A percentile compares a stretch with the other conserved stretches of the same genome.
Conservation (phyloP, 1,284 basidiomycete genomes). For the Prillingera fragicola region DNA sequence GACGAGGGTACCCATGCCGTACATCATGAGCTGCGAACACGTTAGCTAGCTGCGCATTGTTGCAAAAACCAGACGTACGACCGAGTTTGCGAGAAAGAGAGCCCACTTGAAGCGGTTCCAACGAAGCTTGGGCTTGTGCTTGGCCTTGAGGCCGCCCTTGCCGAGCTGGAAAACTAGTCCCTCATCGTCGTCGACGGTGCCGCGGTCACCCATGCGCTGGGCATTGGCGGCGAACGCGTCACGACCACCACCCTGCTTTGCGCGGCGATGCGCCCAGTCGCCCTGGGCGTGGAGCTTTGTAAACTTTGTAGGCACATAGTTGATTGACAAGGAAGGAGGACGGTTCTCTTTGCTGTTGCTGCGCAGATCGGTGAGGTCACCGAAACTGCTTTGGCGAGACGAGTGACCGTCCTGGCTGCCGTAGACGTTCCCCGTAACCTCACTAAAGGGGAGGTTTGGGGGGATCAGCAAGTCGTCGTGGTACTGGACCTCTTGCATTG, state of each 20-base stretch:
- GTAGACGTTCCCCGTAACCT: conserved; percentile 19
- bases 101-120: conserved; percentile 70
- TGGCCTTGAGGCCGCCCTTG: conserved; percentile 45
- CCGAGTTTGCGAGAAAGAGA: conserved; percentile 55
- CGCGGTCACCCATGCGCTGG: conserved; percentile 52
- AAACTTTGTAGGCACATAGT: conserved; percentile 64
- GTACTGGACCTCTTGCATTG: conserved; percentile 24
- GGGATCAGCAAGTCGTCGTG: conserved; percentile 26
- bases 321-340: conserved; percentile 51
- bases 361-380: conserved; percentile 18
- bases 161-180: conserved; percentile 49
- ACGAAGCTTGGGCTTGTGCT: conserved; percentile 51
- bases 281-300: conserved; percentile 52
- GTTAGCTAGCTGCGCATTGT: not conserved
- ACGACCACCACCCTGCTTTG: conserved; percentile 57
- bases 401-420: conserved; percentile 9
- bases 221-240: conserved; percentile 54
- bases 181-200: conserved; percentile 57
- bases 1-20: conserved; percentile 56
- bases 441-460: conserved; percentile 27
- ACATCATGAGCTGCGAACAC: conserved; percentile 51
- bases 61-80: conserved; percentile 41
- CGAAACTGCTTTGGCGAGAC: conserved; percentile 20
- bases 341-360: conserved; percentile 19
- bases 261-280: conserved; percentile 42